These are phyloP conservation scores for Scheffersomyces illinoinensis DNA, from an alignment of 1,139 yeast species.

Conservation along the genomic window DNA sequence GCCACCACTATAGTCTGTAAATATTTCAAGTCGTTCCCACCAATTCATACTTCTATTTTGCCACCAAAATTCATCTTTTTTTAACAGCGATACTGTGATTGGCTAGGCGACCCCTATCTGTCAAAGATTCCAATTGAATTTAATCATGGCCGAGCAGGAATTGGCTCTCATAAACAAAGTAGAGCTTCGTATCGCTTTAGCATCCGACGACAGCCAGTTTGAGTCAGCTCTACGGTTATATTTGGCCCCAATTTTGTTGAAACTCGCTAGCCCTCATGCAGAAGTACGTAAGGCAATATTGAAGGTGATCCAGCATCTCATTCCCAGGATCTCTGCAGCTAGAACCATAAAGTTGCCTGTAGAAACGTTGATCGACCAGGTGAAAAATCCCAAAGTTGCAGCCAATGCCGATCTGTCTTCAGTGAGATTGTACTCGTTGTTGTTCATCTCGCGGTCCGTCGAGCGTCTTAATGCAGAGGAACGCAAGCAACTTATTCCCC, in stretches of 20 bases:
- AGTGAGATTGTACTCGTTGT: slow-evolving; percentile 64
- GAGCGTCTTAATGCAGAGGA: slow-evolving; percentile 46
- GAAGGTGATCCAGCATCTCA: slow-evolving; percentile 63
- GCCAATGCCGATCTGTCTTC: slow-evolving; percentile 45
- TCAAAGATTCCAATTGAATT: background rate
- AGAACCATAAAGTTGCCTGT: slow-evolving; percentile 60
- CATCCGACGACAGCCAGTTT: slow-evolving; percentile 66
- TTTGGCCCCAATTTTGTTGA: slow-evolving; percentile 75
- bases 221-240: slow-evolving; percentile 62
- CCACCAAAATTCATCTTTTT: slow-evolving; percentile 5
- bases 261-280: slow-evolving; percentile 70
- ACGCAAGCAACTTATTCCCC: slow-evolving; percentile 44
- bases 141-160: slow-evolving; percentile 50
- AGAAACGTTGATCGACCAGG: slow-evolving; percentile 61
- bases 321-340: slow-evolving; percentile 68
- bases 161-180: slow-evolving; percentile 67
- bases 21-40: background rate
- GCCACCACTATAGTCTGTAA: background rate
- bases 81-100: background rate
- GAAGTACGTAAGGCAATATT: slow-evolving; percentile 71
- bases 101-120: background rate
- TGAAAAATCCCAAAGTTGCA: slow-evolving; percentile 51
- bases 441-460: slow-evolving; percentile 67
- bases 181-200: slow-evolving; percentile 80
- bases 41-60: slow-evolving; percentile 3